Percentiles rank a stretch among this genome's conserved stretches.
Conservation (phyloP, 768 basidiomycete genomes). For the Hygrophorus russula region DNA sequence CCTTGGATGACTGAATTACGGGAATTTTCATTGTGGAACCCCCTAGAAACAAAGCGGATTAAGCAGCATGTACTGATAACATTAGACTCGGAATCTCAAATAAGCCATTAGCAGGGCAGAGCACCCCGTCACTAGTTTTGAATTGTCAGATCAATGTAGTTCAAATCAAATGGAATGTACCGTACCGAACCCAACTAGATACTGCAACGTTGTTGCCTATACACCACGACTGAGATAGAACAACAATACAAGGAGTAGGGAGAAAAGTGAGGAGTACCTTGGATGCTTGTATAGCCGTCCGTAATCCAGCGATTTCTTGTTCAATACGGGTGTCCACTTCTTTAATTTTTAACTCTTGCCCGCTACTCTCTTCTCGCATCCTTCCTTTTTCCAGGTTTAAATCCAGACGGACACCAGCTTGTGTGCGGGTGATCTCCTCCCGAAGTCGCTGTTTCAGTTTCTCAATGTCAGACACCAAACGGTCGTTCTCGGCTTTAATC, state of each 20-base stretch:
- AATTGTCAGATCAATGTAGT: slow-evolving; percentile 6
- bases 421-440: slow-evolving; percentile 86
- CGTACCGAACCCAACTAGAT: slow-evolving; percentile 79
- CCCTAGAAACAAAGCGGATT: no score
- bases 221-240: not conserved
- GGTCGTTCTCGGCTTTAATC: slow-evolving; percentile 94
- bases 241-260: not conserved
- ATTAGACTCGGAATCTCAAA: slow-evolving; percentile 53
- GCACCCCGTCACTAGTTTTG: slow-evolving; percentile 64
- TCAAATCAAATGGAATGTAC: slow-evolving; percentile 6
- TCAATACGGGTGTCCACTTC: slow-evolving; percentile 97
- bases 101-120: slow-evolving; percentile 85
- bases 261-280: slow-evolving; percentile 36
- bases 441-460: slow-evolving; percentile 88
- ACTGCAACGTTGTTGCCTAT: slow-evolving; percentile 78
- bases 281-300: slow-evolving; percentile 76
- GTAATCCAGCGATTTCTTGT: slow-evolving; percentile 81
- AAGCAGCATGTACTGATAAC: not conserved
- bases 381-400: slow-evolving; percentile 95
- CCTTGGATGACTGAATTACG: slow-evolving; percentile 36
- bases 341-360: slow-evolving; percentile 91
- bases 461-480: slow-evolving; percentile 85
- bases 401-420: slow-evolving; percentile 88
- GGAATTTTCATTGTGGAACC: not conserved
- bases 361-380: slow-evolving; percentile 85